Percentiles rank a stretch among this genome's conserved stretches.
Evolutionary conservation across 78 protist species (phyloP).

Genomic region (Protostelium mycophagum): DNA sequence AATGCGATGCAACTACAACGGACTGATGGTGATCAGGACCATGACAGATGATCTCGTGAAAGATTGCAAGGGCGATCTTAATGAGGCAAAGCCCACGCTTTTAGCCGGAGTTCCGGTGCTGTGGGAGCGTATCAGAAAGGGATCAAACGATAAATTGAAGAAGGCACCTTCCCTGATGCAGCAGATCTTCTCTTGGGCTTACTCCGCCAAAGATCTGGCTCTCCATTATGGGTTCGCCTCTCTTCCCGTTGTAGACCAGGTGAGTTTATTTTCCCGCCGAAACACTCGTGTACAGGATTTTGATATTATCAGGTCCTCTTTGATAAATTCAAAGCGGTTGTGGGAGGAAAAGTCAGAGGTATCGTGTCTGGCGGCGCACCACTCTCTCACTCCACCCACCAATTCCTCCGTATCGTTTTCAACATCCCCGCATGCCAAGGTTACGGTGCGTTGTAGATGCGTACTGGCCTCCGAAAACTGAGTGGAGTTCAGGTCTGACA

Average conservation of each 20-base stretch:
- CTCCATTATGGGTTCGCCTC: constrained; percentile 14
- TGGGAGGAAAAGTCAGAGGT: constrained; percentile 81
- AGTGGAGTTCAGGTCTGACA: constrained; percentile 83
- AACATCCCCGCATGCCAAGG: too few relatives aligned
- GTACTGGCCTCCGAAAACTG: too few relatives aligned
- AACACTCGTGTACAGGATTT: too few relatives aligned
- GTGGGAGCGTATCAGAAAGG: not conserved
- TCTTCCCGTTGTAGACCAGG: constrained; percentile 13
- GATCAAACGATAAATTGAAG: not conserved
- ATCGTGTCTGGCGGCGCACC: constrained; percentile 91
- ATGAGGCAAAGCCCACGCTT: not conserved
- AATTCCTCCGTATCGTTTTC: constrained; percentile 41
- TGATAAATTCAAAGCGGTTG: constrained; percentile 26
- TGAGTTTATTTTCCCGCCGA: too few relatives aligned
- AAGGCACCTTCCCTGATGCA: constrained; percentile 18
- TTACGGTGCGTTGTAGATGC: too few relatives aligned
- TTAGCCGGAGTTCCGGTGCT: not conserved
- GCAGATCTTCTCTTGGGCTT: constrained; percentile 63
- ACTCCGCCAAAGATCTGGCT: constrained; percentile 44
- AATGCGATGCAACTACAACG: too few relatives aligned
- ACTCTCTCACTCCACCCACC: constrained; percentile 50
- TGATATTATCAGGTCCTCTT: constrained; percentile 8
- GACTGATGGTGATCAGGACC: too few relatives aligned
- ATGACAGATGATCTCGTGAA: not conserved
- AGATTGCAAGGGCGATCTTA: not conserved